Base-by-base conservation (phyloP, 2,329 filamentous ascomycete genomes). In the Fusarium musae region DNA sequence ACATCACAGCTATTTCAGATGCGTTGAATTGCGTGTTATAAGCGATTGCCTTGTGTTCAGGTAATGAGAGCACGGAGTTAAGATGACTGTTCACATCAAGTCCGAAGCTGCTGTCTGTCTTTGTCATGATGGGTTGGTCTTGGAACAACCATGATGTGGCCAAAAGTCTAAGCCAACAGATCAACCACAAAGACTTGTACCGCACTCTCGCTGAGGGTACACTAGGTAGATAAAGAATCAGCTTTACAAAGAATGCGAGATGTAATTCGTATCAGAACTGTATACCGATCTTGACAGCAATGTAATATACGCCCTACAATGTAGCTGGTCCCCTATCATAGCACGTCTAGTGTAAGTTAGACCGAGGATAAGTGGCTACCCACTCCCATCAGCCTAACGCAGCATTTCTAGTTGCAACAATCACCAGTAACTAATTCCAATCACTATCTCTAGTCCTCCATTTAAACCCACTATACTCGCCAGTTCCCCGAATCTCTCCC, bases 211-310 rank as follows among this genome's bases (percentile, higher is more conserved):
- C 23, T 23, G 49, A 26, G 32, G 4, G 9, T 8, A 26, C 6
- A 19, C 17, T 52, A 11, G 9, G 9, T 37, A 37, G 19, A 21
- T 28, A 17, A 28, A 28, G 5, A 53, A 3, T 28, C 4, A 3
- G 3, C 9, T 26, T 21, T 36, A 3, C 2, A 7, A 3, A 28
- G 1, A 10, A 21, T 2, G 1, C 17, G 2, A 28, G 7, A 9
- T 9, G 2, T 0, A 26, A 8, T 9, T 39, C 19, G n/a, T 53
- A 12, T 39, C 34, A 53, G 19, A 37, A 16, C 2, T 53, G 7
- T 54, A 3, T 54, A 5, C 23, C 19, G 19, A 54, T 13, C 11
- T 17, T 7, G 19, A 28, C 9, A 4, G 10, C 10, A 5, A 54
- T 54, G 50, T 54, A 40, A 30, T 52, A 36, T 10, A 15, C 49